Base-by-base conservation (phyloP, 768 basidiomycete genomes). In the Leccinum longicurvipes region DNA sequence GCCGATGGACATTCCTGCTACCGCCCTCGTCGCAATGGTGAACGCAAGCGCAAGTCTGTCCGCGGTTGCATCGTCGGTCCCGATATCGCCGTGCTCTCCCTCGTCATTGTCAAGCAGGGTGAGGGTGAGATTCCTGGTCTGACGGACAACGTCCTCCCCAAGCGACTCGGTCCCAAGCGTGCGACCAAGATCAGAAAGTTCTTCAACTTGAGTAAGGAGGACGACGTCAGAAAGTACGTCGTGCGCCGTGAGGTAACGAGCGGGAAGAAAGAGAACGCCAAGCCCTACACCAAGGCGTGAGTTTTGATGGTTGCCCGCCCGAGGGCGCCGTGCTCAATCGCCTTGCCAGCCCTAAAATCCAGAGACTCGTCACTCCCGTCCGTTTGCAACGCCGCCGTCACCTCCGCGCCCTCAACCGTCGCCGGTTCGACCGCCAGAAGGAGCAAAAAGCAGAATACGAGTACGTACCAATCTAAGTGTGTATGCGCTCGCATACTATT, bases 31-130 rank as follows among this genome's bases (percentile, higher is more conserved):
- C 91, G 94, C 74, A 76, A 80, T 48, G 96, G 96, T 70, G 95
- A 99, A 79, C 91, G 96, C 77, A 94, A 91, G 82, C 91, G 96
- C 82, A 98, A 98, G 79, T 97, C 95, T 67, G 92, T 99, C 59
- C 91, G 96, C 60, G 96, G 96, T 31, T 97, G 94, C 82, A 98
- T 98, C 76, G 91, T 98, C 72, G 93, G 91, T 62, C 83, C 93
- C 69, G 95, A 99, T 74, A 97, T 98, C 65, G 89, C 93, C 53
- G 95, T 97, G 58, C 84, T 99, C 62, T 89, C 91, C 49, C 79
- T 95, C 61, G 87, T 95, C 72, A 88, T 99, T 65, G 92, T 97
- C 77, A 97, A 98, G 82, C 89, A 97, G 78, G 96, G 96, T 54
- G 93, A 96, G 55, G 67, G 74, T 52, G 93, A 96, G 24, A 85